phyloP scores from a whole-genome alignment of 257 asterid species.

The Nicotiana benthamiana region DNA sequence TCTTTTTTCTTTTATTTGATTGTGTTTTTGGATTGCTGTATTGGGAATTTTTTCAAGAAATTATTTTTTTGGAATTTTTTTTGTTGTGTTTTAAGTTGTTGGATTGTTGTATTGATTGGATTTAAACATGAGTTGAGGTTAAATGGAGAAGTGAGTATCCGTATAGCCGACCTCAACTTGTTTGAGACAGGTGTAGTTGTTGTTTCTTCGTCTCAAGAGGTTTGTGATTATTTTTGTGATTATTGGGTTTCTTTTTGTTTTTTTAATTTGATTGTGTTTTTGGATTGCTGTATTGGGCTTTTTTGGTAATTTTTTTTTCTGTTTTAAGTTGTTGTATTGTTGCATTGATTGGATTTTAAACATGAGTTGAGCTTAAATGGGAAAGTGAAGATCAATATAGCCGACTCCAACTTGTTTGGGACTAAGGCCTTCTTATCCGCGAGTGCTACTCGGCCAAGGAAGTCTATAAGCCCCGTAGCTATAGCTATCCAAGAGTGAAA shows the following conservation, averaged over 20 bases:
- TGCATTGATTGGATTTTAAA: background rate
- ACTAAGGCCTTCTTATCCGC: too few relatives aligned
- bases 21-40: background rate
- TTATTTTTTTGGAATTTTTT: background rate
- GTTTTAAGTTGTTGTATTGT: slow-evolving; percentile 4
- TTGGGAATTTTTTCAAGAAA: background rate
- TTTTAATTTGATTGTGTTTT: background rate
- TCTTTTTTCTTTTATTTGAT: background rate
- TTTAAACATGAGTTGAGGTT: too few relatives aligned
- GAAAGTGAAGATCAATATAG: too few relatives aligned
- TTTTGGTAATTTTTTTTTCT: background rate
- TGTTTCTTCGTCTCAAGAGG: slow-evolving; percentile 99
- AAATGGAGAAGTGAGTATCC: too few relatives aligned
- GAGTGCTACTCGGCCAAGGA: too few relatives aligned
- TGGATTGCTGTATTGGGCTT: background rate
- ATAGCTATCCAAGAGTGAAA: too few relatives aligned
- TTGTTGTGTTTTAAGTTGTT: background rate
- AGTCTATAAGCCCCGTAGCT: too few relatives aligned
- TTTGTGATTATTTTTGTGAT: slow-evolving; percentile 26
- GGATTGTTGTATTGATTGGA: background rate
- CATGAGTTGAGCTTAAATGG: too few relatives aligned
- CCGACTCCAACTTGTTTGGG: background rate
- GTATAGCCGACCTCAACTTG: background rate
- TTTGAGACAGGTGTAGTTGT: slow-evolving; percentile 33
- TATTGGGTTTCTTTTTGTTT: background rate